Conservation (phyloP, 1,139 yeast genomes). For the Blastobotrys arbuscula region DNA sequence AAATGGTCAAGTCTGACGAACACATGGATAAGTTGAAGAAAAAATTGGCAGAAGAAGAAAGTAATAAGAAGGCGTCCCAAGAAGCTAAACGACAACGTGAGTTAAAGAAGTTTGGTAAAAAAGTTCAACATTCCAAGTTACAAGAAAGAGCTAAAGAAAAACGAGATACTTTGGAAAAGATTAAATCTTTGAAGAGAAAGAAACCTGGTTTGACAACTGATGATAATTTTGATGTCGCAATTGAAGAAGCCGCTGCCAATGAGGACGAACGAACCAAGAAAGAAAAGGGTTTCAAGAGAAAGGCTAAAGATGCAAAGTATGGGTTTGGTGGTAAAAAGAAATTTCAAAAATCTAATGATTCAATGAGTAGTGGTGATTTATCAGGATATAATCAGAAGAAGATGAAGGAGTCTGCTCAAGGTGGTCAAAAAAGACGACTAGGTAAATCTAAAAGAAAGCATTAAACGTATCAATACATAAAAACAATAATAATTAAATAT, state of each 20-base stretch:
- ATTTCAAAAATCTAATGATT: conserved; percentile 66
- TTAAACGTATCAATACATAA: neutral
- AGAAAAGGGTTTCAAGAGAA: conserved; percentile 48
- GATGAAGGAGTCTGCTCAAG: conserved; percentile 39
- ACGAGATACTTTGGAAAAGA: conserved; percentile 84
- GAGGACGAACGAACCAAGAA: conserved; percentile 31
- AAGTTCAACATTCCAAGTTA: conserved; percentile 88
- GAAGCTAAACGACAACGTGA: conserved; percentile 94
- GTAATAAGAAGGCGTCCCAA: conserved; percentile 84
- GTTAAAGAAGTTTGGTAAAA: conserved; percentile 95
- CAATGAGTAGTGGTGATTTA: conserved; percentile 66
- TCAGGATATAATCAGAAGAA: conserved; percentile 55
- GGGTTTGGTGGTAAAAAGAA: conserved; percentile 77
- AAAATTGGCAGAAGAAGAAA: conserved; percentile 78
- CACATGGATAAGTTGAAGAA: conserved; percentile 93
- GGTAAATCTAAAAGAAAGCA: conserved; percentile 64
- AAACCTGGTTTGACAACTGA: conserved; percentile 66
- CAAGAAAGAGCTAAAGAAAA: conserved; percentile 94
- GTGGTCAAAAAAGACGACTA: conserved; percentile 43
- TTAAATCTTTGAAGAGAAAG: conserved; percentile 82
- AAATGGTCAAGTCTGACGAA: conserved; percentile 96
- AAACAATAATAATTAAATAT: conserved; percentile 4
- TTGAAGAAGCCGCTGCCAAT: conserved; percentile 79
- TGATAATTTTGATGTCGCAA: conserved; percentile 53
- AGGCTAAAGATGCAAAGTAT: conserved; percentile 64